Conservation (phyloP, 2,329 filamentous ascomycete species). For the Seiridium cupressi region DNA sequence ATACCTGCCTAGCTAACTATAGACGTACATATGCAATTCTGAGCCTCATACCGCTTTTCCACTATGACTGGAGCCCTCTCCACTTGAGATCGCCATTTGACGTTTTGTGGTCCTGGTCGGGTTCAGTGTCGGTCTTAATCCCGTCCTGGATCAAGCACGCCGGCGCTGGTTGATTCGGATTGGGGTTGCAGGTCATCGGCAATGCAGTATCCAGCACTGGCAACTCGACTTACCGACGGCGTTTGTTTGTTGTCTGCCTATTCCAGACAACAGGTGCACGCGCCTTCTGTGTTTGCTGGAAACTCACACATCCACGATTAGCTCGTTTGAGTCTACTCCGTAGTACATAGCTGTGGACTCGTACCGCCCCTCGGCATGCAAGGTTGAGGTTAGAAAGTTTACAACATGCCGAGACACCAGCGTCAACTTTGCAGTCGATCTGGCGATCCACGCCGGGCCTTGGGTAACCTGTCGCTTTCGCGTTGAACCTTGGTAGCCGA, state of each 20-base stretch:
- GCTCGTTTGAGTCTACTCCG: not conserved
- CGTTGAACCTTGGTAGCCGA: not conserved
- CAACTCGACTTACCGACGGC: too few species aligned
- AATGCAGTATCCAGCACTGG: not conserved
- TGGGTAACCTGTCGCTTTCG: not conserved
- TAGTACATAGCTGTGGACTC: not conserved
- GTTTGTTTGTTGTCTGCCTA: not conserved
- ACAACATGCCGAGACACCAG: not conserved
- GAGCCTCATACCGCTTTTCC: slow-evolving; percentile 1
- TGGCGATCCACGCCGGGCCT: not conserved
- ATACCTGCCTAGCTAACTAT: too few species aligned
- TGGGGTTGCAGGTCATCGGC: not conserved
- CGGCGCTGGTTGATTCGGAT: too few species aligned
- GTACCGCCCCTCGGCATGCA: not conserved
- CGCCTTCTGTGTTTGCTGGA: not conserved
- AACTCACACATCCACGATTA: not conserved
- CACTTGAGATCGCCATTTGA: not conserved
- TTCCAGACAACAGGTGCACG: not conserved
- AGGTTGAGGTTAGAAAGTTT: not conserved
- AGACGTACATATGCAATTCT: not conserved
- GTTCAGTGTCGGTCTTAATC: not conserved
- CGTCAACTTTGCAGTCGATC: not conserved
- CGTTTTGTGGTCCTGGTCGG: not conserved
- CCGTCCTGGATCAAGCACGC: not conserved
- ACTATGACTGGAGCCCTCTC: not conserved